Evolutionary conservation across 2,329 filamentous ascomycete genomes (phyloP), one percentile per base, ranked within the genome.

Genomic region (Pseudocercospora eumusae): DNA sequence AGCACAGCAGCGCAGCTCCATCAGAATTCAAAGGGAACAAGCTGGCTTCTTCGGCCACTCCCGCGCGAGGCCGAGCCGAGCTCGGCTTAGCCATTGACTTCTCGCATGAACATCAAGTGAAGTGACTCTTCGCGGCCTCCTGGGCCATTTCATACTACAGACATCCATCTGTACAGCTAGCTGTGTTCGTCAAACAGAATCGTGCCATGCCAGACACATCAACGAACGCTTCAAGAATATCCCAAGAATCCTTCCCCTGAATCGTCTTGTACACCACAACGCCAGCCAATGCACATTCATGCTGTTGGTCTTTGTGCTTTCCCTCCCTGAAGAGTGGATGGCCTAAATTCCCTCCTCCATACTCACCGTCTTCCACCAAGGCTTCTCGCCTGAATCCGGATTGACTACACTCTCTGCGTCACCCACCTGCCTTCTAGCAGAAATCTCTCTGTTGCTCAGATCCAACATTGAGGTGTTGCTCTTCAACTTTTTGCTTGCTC

Each of bases 351-450:
- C 78, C 69, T 81, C 79, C 62, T 81, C 80, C 77, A 82, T 80
- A 1, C 77, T 77, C 0, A 81, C 79, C 64, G 80, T 78, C 52
- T 76, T 74, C 80, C 80, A 82, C 80, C 80, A 81, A 5, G 72
- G 71, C 67, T 6, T 68, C 66, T 27, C 70, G 65, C 56, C 68
- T 4, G 42, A 60, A 13, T 61, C 61, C 66, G 78, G 80, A 71
- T 90, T 87, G 70, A 93, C 83, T 81, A 92, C 83, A 74, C 86
- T 87, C 78, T 91, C 91, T 60, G 88, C 88, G 79, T 97, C 93
- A 66, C 92, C 93, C 60, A 96, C 93, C 79, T 97, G 93, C 77
- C 90, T 89, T 68, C 93, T 84, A 79, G 93, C 91, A 62, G 90
- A 91, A 63, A 97, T 83, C 78, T 96, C 93, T 59, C 63, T 64